Conservation (phyloP, 495 filamentous ascomycete genomes). For the Paragyromitra xinjiangensis region DNA sequence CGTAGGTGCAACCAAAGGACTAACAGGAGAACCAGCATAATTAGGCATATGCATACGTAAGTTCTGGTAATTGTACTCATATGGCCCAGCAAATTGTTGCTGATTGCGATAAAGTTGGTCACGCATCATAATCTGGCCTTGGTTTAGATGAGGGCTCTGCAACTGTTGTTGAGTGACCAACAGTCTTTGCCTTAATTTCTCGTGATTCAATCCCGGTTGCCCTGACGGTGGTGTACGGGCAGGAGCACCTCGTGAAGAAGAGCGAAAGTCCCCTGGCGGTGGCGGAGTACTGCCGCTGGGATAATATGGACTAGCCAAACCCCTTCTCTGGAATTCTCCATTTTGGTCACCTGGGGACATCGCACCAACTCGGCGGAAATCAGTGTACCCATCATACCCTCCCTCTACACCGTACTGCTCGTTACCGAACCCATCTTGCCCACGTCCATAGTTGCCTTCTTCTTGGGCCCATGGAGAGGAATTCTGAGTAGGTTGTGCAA, state of each 20-base stretch:
- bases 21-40: conserved; percentile 55
- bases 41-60: conserved; percentile 59
- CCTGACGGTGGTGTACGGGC: conserved; percentile 50
- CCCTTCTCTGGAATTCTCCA: conserved; percentile 60
- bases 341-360: conserved; percentile 59
- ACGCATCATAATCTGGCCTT: conserved; percentile 56
- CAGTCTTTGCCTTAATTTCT: conserved; percentile 56
- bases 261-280: conserved; percentile 61
- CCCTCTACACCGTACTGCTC: conserved; percentile 50
- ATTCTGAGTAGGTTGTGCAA: conserved; percentile 38
- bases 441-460: conserved; percentile 45
- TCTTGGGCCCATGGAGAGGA: conserved; percentile 52
- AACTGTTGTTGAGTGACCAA: conserved; percentile 64
- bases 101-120: conserved; percentile 60
- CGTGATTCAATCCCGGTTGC: conserved; percentile 53
- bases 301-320: conserved; percentile 69
- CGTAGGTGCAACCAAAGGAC: conserved; percentile 61
- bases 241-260: conserved; percentile 59
- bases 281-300: conserved; percentile 64
- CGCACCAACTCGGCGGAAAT: conserved; percentile 55
- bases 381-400: conserved; percentile 50
- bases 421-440: conserved; percentile 46
- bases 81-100: conserved; percentile 59
- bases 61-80: conserved; percentile 56
- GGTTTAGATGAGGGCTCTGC: conserved; percentile 56